Base-by-base conservation (phyloP, 352 stramenopile species). In the Phytophthora crassamura region DNA sequence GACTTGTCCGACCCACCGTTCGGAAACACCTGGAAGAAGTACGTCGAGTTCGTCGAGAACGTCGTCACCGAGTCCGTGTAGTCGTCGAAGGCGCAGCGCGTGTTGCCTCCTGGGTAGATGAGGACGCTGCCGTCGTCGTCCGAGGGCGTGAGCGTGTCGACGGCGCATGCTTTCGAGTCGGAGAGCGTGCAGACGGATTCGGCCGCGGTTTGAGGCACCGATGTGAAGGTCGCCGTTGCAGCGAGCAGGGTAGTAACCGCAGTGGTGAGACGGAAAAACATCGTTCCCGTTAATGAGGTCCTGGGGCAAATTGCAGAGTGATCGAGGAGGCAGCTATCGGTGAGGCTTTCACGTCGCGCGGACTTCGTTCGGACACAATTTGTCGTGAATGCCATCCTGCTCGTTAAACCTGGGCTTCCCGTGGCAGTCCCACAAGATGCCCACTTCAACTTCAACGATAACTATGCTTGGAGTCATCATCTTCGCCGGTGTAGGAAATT, bases 1-100 rank as follows among this genome's bases (percentile, higher is more conserved):
- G 54, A 72, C 66, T 85, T 84, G 52, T 83, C 72, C 48, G 60
- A 54, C 11, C 62, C 61, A 30, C 40, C 55, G 34, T 74, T 72
- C 4, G 80, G 80, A 42, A 87, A 87, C 40, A 86, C 73, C 49
- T 87, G 77, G 67, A 86, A 86, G 57, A 86, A 84, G 42, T 73
- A 89, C 36, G 75, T 85, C 15, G 75, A 62, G 59, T 78, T 80
- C 15, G 75, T 71, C n/a, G 56, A 67, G 63, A 75, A 84, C 6
- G n/a, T 47, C 15, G 69, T 77, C 43, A 49, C 40, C 11, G 51
- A 48, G 40, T 78, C 59, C 36, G 42, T 43, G 34, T 75, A 84
- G 43, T 75, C 65, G 61, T 88, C 79, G 38, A 82, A 84, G 8
- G 75, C 78, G 32, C 75, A 84, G 50, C 79, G 79, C 8, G 79